These are phyloP conservation scores for Claviceps fusiformis DNA, from an alignment of 2,329 filamentous ascomycete genomes.

Conservation along the genomic window DNA sequence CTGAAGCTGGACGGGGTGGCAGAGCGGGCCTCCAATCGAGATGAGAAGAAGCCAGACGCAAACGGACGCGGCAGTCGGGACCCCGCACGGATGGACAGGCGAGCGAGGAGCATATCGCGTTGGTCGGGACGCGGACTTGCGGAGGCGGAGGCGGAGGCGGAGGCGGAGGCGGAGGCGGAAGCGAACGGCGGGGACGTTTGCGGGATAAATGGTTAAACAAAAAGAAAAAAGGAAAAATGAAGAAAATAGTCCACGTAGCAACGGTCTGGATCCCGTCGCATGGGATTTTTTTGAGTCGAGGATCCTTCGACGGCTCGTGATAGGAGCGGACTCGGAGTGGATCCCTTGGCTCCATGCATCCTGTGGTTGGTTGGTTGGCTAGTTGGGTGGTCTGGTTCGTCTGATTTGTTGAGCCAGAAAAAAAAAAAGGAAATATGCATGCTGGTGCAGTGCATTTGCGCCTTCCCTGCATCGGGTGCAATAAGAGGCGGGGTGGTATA, in stretches of 20 bases:
- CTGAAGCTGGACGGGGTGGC: not conserved
- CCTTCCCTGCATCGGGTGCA: too few relatives aligned
- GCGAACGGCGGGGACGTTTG: not conserved
- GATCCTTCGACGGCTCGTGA: not conserved
- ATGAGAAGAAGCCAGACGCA: not conserved
- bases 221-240: too few relatives aligned
- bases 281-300: not conserved
- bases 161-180: not conserved
- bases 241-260: too few relatives aligned
- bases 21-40: not conserved
- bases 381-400: not conserved
- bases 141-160: too few relatives aligned
- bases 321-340: not conserved
- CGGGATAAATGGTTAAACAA: not conserved
- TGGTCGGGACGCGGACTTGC: not conserved
- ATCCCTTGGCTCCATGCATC: not conserved
- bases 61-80: not conserved
- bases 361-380: not conserved
- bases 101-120: not conserved
- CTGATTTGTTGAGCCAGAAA: not conserved
- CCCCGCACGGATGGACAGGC: not conserved
- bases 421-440: not conserved
- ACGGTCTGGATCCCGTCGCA: too few relatives aligned
- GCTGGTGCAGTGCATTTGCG: too few relatives aligned
- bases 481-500: too few relatives aligned